Percentiles rank a stretch among this genome's conserved stretches.
phyloP scores from a whole-genome alignment of 306 rosid species.

The Sphenostylis stenocarpa region DNA sequence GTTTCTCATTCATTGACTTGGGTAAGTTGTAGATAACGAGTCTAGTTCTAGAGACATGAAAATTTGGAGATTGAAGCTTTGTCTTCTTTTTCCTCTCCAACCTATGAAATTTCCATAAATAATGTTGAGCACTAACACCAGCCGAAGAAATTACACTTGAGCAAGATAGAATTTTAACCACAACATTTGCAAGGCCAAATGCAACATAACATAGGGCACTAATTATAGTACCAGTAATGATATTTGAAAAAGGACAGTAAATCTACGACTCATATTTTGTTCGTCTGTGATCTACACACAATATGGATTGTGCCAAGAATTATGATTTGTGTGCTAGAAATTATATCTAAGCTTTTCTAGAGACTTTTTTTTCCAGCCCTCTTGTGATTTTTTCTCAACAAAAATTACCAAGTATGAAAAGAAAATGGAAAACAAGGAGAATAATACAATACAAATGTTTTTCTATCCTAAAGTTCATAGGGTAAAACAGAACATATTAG shows the following conservation, averaged over 20 bases:
- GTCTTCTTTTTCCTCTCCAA: constrained; percentile 68
- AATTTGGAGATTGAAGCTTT: constrained; percentile 95
- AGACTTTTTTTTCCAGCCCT: not conserved
- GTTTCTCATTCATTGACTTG: constrained; percentile 76
- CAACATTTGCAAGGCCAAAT: constrained; percentile 14
- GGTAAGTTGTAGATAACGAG: constrained; percentile 83
- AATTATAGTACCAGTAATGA: not conserved
- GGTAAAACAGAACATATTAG: not conserved
- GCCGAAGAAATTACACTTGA: constrained; percentile 1
- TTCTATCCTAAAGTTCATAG: not conserved
- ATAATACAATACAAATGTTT: not conserved
- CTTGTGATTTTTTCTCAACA: not conserved
- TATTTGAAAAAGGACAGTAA: not conserved
- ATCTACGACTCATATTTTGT: not conserved
- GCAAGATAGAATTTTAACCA: constrained; percentile 5
- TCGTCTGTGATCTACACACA: not conserved
- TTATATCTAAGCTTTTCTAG: constrained; percentile 20
- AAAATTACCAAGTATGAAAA: not conserved
- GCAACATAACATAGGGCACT: constrained; percentile 4
- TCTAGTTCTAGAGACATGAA: constrained; percentile 87
- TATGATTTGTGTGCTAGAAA: not conserved
- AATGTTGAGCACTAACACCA: constrained; percentile 19
- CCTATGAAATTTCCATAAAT: constrained; percentile 37
- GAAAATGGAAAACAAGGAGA: not conserved
- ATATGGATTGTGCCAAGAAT: not conserved